Conservation (phyloP, 2,329 filamentous ascomycete species). For the Sphaerulina populicola region DNA sequence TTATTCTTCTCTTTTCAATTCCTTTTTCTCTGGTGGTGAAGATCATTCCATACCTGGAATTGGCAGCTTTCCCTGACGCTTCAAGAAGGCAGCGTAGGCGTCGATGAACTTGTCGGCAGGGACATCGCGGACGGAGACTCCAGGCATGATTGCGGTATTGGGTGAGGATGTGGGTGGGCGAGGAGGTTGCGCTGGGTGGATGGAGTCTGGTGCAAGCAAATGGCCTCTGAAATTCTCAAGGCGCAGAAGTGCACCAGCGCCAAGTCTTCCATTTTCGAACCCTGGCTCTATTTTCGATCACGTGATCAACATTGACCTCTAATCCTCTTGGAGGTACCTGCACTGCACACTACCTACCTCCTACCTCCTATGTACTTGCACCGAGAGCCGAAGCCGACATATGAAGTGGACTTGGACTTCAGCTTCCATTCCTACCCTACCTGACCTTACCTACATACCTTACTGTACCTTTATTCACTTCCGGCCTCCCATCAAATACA, state of each 20-base stretch:
- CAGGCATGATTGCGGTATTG: constrained; percentile 62
- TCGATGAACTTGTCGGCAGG: constrained; percentile 86
- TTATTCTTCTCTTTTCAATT: constrained; percentile 19
- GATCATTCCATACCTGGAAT: constrained; percentile 61
- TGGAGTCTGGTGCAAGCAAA: not conserved
- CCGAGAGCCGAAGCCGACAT: too few species aligned
- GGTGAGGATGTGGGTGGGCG: constrained; percentile 11
- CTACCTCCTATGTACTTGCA: too few species aligned
- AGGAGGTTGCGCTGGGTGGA: constrained; percentile 12
- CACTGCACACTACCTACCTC: too few species aligned
- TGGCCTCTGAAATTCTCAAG: not conserved
- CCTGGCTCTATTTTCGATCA: too few species aligned
- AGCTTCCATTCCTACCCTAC: too few species aligned
- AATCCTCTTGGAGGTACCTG: too few species aligned
- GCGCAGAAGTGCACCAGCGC: too few species aligned
- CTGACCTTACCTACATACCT: too few species aligned
- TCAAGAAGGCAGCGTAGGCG: constrained; percentile 80
- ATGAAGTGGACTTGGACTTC: too few species aligned
- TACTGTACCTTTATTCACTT: too few species aligned
- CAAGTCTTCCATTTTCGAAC: not conserved
- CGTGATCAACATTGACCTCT: too few species aligned
- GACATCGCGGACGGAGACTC: constrained; percentile 76
- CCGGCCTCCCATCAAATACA: too few species aligned
- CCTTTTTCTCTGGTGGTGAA: constrained; percentile 11
- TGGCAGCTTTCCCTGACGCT: constrained; percentile 87